Base-by-base conservation (phyloP, 108 stramenopile species). In the Craspedostauros australis region DNA sequence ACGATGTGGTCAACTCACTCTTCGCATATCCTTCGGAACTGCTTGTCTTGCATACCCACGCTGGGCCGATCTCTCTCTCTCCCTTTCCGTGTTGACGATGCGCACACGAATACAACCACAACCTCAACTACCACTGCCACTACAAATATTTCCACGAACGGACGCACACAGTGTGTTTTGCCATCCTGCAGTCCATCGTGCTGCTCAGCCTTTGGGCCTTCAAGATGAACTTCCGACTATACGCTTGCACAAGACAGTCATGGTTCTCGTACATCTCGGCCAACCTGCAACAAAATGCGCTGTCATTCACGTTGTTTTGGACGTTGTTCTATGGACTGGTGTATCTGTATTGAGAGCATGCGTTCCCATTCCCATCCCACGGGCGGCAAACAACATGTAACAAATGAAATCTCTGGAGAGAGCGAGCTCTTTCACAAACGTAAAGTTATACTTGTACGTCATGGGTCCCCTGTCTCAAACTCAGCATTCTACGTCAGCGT, bases 291-390 rank as follows among this genome's bases (percentile, higher is more conserved):
- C 85, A 85, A 50, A 75, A 72, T 52, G 86, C 70, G 0, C 62
- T 92, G 48, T 80, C 79, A 3, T 92, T 86, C 46, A 88, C 86
- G 60, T 46, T 92, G 12, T 92, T 92, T 54, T 92, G 91, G 91
- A 92, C 91, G 4, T 47, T 92, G 23, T 88, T 92, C 60, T 92
- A 86, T 60, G 86, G 86, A 26, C 50, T 92, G 56, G 86, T 88
- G 22, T 92, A 86, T 54, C 51, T 86, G 54, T 92, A 83, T 68
- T 88, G 53, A 71, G n/a, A n/a, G n/a, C n/a, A n/a, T n/a, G n/a
- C n/a, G n/a, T n/a, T n/a, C n/a, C n/a, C n/a, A n/a, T n/a, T n/a
- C n/a, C n/a, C n/a, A n/a, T n/a, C n/a, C n/a, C n/a, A n/a, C n/a
- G n/a, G n/a, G n/a, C n/a, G n/a, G n/a, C n/a, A n/a, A n/a, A n/a